Evolutionary conservation across 2,329 filamentous ascomycete species (phyloP), one percentile per base, ranked within the genome.

Genomic region (Dendryphion nanum): DNA sequence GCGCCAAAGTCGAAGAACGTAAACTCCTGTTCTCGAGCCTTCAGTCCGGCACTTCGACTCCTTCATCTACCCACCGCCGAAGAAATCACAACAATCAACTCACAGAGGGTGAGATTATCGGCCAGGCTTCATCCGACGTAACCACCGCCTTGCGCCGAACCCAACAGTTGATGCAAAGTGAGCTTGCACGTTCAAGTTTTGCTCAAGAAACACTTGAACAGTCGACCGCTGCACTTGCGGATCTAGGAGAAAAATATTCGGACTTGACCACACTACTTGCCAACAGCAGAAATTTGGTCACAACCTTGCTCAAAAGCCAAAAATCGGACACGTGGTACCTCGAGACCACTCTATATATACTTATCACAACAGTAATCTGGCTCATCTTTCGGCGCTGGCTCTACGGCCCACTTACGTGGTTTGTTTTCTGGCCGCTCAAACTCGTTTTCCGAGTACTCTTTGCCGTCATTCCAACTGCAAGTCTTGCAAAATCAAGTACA

Each of bases 311-410:
- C 32, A 81, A 81, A 44, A 93, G 87, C 47, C 89, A 94, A 61
- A 98, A 98, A 75, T 93, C 85, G 49, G 93, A 98, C 62, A 96
- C 90, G 2, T 98, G 93, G 93, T 98, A 98, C 63, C 78, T 98
- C 21, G 86, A 93, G 67, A 94, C 87, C 24, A 82, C 90, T 2
- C 82, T 97, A 50, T 94, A 90, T 61, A 76, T 96, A 52, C 77
- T 97, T 13, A 58, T 85, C 16, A 78, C 71, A 5, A 96, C 89
- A 1, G 81, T 90, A 29, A 75, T 73, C 19, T 98, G 93, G 93
- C 76, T 98, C 6, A 61, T 95, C 5, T 96, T 94, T 58, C 75
- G 93, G 18, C 75, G 93, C 30, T 73, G 91, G 28, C 60, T 98
- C 6, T 98, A 94, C 70, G 91, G 93, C 0, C 93, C 93, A 1